Evolutionary conservation across 306 rosid species (phyloP).

Genomic region (Cucurbita moschata): DNA sequence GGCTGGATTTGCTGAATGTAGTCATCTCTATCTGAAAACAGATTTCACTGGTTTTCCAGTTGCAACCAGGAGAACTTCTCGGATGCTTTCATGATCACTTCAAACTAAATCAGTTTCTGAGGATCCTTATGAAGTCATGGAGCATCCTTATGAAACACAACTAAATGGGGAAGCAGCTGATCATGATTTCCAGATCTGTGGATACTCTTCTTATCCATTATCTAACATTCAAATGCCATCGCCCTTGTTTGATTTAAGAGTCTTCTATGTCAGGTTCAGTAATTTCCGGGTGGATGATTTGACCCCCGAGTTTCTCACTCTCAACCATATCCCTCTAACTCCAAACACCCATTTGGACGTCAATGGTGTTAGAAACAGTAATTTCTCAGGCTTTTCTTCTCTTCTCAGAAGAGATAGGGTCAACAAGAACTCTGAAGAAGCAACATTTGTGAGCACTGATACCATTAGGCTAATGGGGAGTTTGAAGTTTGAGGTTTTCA

Average conservation of each 20-base stretch:
- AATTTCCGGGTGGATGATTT: conserved; percentile 55
- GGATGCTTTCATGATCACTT: conserved; percentile 4
- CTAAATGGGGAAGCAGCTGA: conserved; percentile 30
- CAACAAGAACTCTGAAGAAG: conserved; percentile 70
- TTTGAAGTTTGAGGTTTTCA: conserved; percentile 62
- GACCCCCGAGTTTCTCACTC: conserved; percentile 51
- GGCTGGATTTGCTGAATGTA: background rate
- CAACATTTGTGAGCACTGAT: conserved; percentile 76
- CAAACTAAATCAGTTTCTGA: conserved; percentile 8
- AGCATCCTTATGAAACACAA: conserved; percentile 21
- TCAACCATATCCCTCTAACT: conserved; percentile 54
- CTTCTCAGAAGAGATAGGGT: conserved; percentile 69
- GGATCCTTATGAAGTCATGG: conserved; percentile 26
- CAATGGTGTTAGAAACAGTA: conserved; percentile 54
- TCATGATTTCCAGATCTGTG: conserved; percentile 34
- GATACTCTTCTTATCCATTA: conserved; percentile 33
- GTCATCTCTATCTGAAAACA: conserved; percentile 13
- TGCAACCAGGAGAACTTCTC: conserved; percentile 8
- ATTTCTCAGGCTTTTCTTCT: conserved; percentile 49
- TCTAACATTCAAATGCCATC: conserved; percentile 8
- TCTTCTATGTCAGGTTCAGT: conserved; percentile 60
- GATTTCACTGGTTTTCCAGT: conserved; percentile 24
- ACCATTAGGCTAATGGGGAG: conserved; percentile 55
- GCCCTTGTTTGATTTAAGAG: conserved; percentile 70
- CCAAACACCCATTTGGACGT: conserved; percentile 65